Percentiles rank a stretch among this genome's conserved stretches.
Evolutionary conservation across 2,329 filamentous ascomycete species (phyloP).

Genomic region (Verticillium nonalfalfae): DNA sequence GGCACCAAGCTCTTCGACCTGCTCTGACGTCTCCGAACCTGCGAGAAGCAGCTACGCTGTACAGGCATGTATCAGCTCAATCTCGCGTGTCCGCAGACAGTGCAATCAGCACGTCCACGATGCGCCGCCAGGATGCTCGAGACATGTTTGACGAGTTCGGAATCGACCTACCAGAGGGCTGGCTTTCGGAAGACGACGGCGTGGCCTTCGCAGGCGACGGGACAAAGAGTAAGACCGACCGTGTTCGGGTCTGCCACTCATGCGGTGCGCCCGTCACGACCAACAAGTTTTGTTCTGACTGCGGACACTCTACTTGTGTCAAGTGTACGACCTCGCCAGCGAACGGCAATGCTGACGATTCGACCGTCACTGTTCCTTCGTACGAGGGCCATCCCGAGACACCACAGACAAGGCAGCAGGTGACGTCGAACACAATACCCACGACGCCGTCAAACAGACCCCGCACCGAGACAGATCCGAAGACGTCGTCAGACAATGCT

Average conservation of each 20-base stretch:
- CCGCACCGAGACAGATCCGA: neutral
- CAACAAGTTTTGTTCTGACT: constrained; percentile 35
- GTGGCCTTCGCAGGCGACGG: constrained; percentile 20
- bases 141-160: constrained; percentile 40
- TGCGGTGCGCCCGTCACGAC: constrained; percentile 35
- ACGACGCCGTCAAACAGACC: neutral
- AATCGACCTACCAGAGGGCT: constrained; percentile 37
- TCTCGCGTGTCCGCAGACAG: constrained; percentile 13
- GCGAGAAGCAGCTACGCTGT: neutral
- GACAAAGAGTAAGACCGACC: constrained; percentile 18
- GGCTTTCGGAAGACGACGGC: constrained; percentile 35
- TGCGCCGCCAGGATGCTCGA: constrained; percentile 33
- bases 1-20: neutral
- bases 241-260: constrained; percentile 38
- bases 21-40: neutral
- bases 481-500: neutral
- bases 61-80: constrained; percentile 3
- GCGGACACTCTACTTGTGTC: constrained; percentile 43
- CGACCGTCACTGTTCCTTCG: neutral
- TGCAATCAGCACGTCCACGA: constrained; percentile 23
- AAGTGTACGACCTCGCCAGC: constrained; percentile 34
- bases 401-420: neutral
- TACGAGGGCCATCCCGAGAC: neutral
- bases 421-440: neutral
- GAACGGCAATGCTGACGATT: constrained; percentile 8